phyloP scores from a whole-genome alignment of 495 filamentous ascomycete genomes.

The Letharia columbiana region DNA sequence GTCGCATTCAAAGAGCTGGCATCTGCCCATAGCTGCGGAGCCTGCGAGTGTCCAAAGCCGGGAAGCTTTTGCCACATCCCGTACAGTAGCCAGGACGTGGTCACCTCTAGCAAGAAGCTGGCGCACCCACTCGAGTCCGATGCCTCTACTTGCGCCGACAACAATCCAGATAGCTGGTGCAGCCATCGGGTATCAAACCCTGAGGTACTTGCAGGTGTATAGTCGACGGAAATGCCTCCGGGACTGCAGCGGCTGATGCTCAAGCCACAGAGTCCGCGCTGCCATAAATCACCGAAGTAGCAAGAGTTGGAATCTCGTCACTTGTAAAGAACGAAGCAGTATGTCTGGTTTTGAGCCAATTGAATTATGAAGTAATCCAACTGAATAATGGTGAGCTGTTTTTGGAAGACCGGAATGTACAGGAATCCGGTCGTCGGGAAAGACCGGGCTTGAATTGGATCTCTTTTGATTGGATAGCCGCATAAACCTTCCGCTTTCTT shows the following conservation, averaged over 20 bases:
- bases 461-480: background rate
- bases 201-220: background rate
- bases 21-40: constrained; percentile 31
- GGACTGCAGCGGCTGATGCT: background rate
- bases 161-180: constrained; percentile 39
- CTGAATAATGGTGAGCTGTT: too few species aligned
- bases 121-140: constrained; percentile 47
- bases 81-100: constrained; percentile 44
- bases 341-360: background rate
- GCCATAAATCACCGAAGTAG: background rate
- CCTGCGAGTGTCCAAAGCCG: constrained; percentile 35
- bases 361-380: too few species aligned
- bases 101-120: constrained; percentile 42
- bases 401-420: too few species aligned
- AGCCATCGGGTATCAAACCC: constrained; percentile 2
- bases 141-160: constrained; percentile 49
- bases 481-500: background rate
- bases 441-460: background rate
- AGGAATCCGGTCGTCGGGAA: background rate
- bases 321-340: background rate
- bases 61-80: constrained; percentile 35
- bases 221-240: background rate
- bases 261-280: background rate
- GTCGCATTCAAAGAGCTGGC: constrained; percentile 44
- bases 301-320: background rate